These are phyloP conservation scores for Phlegmacium glaucopus DNA, from an alignment of 768 basidiomycete species.

Conservation along the genomic window DNA sequence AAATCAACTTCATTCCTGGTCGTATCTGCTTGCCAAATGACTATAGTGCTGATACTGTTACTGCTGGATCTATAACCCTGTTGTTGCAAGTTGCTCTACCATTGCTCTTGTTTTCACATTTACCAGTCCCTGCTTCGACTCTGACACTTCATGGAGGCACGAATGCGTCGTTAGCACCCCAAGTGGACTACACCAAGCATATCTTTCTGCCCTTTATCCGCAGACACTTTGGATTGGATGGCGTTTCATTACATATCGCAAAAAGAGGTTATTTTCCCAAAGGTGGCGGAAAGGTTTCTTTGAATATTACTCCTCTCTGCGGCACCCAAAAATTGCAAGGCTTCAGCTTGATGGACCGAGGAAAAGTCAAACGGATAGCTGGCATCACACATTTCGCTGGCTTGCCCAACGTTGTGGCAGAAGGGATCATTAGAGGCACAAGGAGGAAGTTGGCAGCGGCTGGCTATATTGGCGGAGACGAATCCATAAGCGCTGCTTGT, in stretches of 20 bases:
- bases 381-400: conserved; percentile 68
- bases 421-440: conserved; percentile 57
- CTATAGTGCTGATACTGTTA: conserved; percentile 44
- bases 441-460: conserved; percentile 33
- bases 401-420: conserved; percentile 53
- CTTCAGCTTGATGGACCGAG: conserved; percentile 54
- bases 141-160: conserved; percentile 68
- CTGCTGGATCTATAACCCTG: conserved; percentile 70
- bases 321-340: conserved; percentile 33
- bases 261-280: conserved; percentile 71
- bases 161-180: conserved; percentile 68
- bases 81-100: conserved; percentile 72
- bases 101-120: conserved; percentile 54
- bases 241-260: conserved; percentile 43
- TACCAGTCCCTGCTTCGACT: conserved; percentile 33
- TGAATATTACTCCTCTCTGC: conserved; percentile 40
- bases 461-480: conserved; percentile 26
- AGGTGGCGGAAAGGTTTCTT: conserved; percentile 62
- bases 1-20: conserved; percentile 56
- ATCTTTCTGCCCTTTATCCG: conserved; percentile 68
- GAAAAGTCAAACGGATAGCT: conserved; percentile 43
- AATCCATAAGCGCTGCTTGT: conserved; percentile 4
- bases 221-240: conserved; percentile 47
- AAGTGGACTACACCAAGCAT: conserved; percentile 67
- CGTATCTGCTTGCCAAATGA: conserved; percentile 36